Base-by-base conservation (phyloP, 148 eudicot species). In the Silene latifolia region DNA sequence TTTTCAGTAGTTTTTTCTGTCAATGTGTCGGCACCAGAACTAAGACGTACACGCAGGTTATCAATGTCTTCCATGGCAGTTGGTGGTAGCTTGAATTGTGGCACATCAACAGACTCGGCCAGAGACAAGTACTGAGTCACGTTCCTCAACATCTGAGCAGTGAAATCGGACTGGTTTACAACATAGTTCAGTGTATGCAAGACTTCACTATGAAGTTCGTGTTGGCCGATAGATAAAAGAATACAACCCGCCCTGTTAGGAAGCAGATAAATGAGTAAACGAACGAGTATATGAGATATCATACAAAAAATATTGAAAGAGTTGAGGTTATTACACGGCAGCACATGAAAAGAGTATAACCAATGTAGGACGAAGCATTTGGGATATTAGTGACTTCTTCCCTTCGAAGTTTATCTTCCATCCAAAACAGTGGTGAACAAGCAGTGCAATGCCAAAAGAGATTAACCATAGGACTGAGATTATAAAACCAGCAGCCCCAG, bases 161-260 rank as follows among this genome's bases (percentile, higher is more conserved):
- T 92, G 87, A 82, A 90, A 72, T 92, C 97, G 3, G 99, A 95
- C 80, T 92, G 99, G 77, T 89, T 90, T 18, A 95, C 97, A n/a
- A 92, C 97, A 73, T 86, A 92, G 24, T 92, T 81, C 75, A 95
- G 74, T 51, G 97, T 95, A 73, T 85, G 76, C 81, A 90, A 74
- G 67, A 88, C 87, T 86, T 92, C 99, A 25, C 72, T 74, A 69
- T 89, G 91, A 82, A 95, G 90, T 62, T 87, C 70, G 74, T 77
- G 86, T 74, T 92, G 94, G 32, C 99, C 98, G 29, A 92, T 89
- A 12, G 87, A 83, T 69, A 95, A 85, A 77, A 95, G 83, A 70
- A 92, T 88, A 72, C 97, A 90, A 44, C 99, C 99, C 56, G 84
- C 82, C 80, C 99, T 95, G 71, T 32, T 32, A 77, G 39, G 47